These are phyloP conservation scores for Syzygium oleosum DNA, from an alignment of 345 rosid species.

Conservation along the genomic window DNA sequence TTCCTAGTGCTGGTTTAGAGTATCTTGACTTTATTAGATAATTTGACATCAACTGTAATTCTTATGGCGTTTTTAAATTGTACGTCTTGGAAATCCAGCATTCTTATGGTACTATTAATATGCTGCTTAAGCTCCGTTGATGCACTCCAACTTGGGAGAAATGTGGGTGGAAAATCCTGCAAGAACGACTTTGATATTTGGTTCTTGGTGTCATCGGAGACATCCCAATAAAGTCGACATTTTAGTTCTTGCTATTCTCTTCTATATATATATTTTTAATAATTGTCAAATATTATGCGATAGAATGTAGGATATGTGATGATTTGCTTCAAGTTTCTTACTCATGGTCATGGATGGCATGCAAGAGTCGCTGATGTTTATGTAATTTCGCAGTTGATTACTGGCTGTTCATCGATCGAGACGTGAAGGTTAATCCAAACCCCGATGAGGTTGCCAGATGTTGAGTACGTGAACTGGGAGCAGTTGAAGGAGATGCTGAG, in stretches of 20 bases:
- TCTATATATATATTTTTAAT: background rate
- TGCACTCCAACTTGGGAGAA: background rate
- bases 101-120: background rate
- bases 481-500: slow-evolving; percentile 64
- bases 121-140: background rate
- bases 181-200: background rate
- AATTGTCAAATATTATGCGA: background rate
- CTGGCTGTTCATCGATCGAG: slow-evolving; percentile 67
- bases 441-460: slow-evolving; percentile 79
- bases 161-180: background rate
- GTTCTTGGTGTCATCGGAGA: background rate
- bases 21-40: background rate
- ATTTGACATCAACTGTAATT: background rate
- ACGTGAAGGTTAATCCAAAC: slow-evolving; percentile 55
- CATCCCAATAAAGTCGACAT: background rate
- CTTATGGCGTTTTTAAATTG: background rate
- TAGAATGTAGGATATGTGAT: background rate
- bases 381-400: slow-evolving; percentile 57
- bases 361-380: background rate
- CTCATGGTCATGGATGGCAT: background rate
- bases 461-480: slow-evolving; percentile 60
- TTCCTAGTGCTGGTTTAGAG: background rate
- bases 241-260: background rate
- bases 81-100: background rate
- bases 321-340: background rate